These are phyloP conservation scores for Claviceps sp. DNA, from an alignment of 2,329 filamentous ascomycete genomes.

Conservation along the genomic window DNA sequence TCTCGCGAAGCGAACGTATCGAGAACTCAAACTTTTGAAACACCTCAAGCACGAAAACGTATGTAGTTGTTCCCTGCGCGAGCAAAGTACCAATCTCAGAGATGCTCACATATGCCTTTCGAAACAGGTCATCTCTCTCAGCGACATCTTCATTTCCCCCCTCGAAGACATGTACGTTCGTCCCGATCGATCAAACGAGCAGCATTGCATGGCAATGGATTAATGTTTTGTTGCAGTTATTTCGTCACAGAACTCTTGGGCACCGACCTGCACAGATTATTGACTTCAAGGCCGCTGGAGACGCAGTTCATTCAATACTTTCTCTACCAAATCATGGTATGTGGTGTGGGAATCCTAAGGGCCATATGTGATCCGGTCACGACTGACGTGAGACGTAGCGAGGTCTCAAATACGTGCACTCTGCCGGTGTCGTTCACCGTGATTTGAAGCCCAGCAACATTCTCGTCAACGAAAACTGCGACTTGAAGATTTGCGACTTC, in stretches of 20 bases:
- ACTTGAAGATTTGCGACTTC: slow-evolving; percentile 98
- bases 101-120: slow-evolving; percentile 3
- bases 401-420: slow-evolving; percentile 97
- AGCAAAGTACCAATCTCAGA: neutral
- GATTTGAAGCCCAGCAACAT: slow-evolving; percentile 99
- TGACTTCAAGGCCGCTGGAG: slow-evolving; percentile 90
- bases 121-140: slow-evolving; percentile 80
- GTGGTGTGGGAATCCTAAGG: neutral
- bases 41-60: slow-evolving; percentile 96
- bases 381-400: slow-evolving; percentile 41
- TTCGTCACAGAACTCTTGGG: slow-evolving; percentile 96
- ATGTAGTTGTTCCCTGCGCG: slow-evolving; percentile 10
- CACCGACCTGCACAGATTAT: slow-evolving; percentile 86
- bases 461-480: slow-evolving; percentile 98
- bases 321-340: slow-evolving; percentile 93
- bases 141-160: slow-evolving; percentile 98
- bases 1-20: slow-evolving; percentile 91
- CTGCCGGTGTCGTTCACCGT: slow-evolving; percentile 91
- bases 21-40: slow-evolving; percentile 93
- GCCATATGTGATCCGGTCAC: neutral
- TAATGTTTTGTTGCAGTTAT: slow-evolving; percentile 46
- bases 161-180: slow-evolving; percentile 83
- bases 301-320: slow-evolving; percentile 99
- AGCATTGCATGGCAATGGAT: slow-evolving; percentile 6
- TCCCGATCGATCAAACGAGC: neutral